phyloP scores from a whole-genome alignment of 1,284 basidiomycete genomes.

The Tremellales sp. region DNA sequence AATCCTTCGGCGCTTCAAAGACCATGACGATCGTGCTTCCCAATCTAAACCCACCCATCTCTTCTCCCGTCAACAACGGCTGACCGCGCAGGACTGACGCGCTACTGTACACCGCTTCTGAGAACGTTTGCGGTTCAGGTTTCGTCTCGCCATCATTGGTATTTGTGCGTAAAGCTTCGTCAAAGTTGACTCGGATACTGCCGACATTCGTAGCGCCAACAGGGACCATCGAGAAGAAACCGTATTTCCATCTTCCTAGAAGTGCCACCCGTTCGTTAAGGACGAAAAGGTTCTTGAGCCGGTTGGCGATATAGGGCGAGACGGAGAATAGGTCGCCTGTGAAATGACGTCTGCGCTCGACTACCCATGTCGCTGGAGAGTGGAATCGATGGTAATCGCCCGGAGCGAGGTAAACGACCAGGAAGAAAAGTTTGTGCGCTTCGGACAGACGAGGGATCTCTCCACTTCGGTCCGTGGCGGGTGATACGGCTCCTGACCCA shows the following conservation, averaged over 20 bases:
- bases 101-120: slow-evolving; percentile 81
- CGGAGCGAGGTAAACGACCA: slow-evolving; percentile 95
- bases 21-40: slow-evolving; percentile 96
- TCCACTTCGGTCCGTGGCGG: slow-evolving; percentile 50
- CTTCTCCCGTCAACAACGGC: slow-evolving; percentile 79
- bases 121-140: slow-evolving; percentile 82
- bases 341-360: slow-evolving; percentile 92
- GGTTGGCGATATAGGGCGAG: slow-evolving; percentile 90
- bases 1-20: slow-evolving; percentile 86
- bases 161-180: slow-evolving; percentile 83
- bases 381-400: slow-evolving; percentile 99
- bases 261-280: slow-evolving; percentile 95
- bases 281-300: slow-evolving; percentile 89
- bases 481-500: slow-evolving; percentile 51
- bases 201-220: slow-evolving; percentile 98
- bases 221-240: slow-evolving; percentile 96
- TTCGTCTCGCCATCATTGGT: slow-evolving; percentile 54
- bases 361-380: slow-evolving; percentile 92
- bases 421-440: slow-evolving; percentile 82
- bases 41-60: slow-evolving; percentile 96
- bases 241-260: slow-evolving; percentile 91
- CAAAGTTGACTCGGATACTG: slow-evolving; percentile 94
- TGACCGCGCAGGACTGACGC: slow-evolving; percentile 86
- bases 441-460: slow-evolving; percentile 51
- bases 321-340: slow-evolving; percentile 96